Percentiles rank a stretch among this genome's conserved stretches.
Conservation (phyloP, 805 yeast genomes). For the Lipomyces kockii region DNA sequence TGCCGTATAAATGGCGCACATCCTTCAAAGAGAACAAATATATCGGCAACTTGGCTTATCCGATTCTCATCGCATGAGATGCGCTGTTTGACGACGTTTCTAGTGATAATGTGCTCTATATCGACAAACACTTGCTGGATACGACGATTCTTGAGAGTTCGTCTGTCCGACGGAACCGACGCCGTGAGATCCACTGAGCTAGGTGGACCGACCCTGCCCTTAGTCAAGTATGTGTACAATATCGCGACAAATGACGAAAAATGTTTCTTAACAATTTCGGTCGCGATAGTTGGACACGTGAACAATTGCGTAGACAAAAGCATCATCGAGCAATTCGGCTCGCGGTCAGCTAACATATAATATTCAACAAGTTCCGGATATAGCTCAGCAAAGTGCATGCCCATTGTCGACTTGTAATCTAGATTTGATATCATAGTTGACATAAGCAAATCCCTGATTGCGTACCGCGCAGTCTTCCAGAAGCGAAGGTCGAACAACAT, state of each 20-base stretch:
- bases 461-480: conserved; percentile 64
- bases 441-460: conserved; percentile 67
- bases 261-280: conserved; percentile 62
- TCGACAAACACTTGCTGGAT: conserved; percentile 83
- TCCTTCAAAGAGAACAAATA: conserved; percentile 74
- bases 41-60: conserved; percentile 64
- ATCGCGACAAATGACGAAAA: conserved; percentile 64
- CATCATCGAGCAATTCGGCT: conserved; percentile 80
- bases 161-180: conserved; percentile 44
- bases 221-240: conserved; percentile 65
- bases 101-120: conserved; percentile 72
- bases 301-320: conserved; percentile 82
- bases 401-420: conserved; percentile 60
- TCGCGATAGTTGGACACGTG: conserved; percentile 84
- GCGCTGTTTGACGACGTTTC: conserved; percentile 61
- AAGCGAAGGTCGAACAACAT: conserved; percentile 68
- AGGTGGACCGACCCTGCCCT: conserved; percentile 55
- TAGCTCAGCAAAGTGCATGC: conserved; percentile 80
- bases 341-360: conserved; percentile 76
- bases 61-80: conserved; percentile 54
- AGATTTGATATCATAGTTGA: conserved; percentile 66
- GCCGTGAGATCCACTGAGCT: conserved; percentile 47
- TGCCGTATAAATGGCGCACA: conserved; percentile 76
- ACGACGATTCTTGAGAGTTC: conserved; percentile 65
- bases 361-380: conserved; percentile 76